Evolutionary conservation across 805 yeast species (phyloP).

Genomic region (Saccharomycopsis microspora): DNA sequence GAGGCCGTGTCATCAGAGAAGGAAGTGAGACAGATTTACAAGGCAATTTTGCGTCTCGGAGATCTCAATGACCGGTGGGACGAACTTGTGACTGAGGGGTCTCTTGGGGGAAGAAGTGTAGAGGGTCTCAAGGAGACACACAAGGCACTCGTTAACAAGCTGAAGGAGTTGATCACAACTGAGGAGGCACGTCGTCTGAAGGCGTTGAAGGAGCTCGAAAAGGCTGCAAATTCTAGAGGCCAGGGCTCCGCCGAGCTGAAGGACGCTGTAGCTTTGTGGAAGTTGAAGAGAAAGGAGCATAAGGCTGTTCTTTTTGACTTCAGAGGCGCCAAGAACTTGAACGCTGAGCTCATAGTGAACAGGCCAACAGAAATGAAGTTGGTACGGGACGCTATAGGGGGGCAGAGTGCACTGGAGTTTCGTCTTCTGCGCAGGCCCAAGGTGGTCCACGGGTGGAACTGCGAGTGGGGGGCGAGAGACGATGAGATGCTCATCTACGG

Average conservation of each 20-base stretch:
- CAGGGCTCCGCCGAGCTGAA: constrained; percentile 21
- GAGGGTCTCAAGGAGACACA: constrained; percentile 67
- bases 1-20: constrained; percentile 61
- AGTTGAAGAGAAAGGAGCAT: constrained; percentile 68
- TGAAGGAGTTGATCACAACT: constrained; percentile 47
- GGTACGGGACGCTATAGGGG: constrained; percentile 40
- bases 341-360: constrained; percentile 76
- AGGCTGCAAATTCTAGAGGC: constrained; percentile 29
- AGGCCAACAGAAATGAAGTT: constrained; percentile 79
- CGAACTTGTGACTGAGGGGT: constrained; percentile 80
- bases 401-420: constrained; percentile 48
- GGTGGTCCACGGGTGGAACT: constrained; percentile 83
- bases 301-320: constrained; percentile 85
- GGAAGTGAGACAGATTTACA: constrained; percentile 77
- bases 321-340: constrained; percentile 75
- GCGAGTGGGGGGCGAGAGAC: constrained; percentile 73
- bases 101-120: constrained; percentile 73
- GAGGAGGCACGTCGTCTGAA: constrained; percentile 56
- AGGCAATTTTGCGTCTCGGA: constrained; percentile 74
- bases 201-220: constrained; percentile 46
- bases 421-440: constrained; percentile 54
- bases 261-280: constrained; percentile 41
- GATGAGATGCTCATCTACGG: constrained; percentile 86
- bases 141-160: constrained; percentile 52
- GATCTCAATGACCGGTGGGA: constrained; percentile 71